Evolutionary conservation across 1,139 yeast species (phyloP), one percentile per base, ranked within the genome.

Genomic region (Candida labiduridarum): DNA sequence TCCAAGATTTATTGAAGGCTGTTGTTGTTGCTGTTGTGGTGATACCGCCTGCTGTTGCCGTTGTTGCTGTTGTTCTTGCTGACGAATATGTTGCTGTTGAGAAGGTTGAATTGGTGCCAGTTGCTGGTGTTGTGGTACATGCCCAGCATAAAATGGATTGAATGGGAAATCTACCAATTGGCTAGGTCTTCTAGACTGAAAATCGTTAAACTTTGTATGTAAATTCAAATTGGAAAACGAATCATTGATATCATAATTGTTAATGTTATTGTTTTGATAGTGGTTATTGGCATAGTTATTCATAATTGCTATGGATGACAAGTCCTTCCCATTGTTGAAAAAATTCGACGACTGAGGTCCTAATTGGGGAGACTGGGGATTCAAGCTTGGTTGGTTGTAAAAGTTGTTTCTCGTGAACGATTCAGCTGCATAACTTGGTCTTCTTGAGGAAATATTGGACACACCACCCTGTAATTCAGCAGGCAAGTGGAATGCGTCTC

Each of bases 361-460:
- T 29, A 49, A 16, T 38, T 50, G 53, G 10, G 52, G 51, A 10
- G 55, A 45, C 27, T 50, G 56, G 11, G 40, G 52, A 48, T 36
- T 44, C n/a, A 29, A 35, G 22, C 18, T 40, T 30, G 50, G 49
- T 51, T 52, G 50, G 41, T 52, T 44, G 49, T 45, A 44, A 46
- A 49, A 40, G 29, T 56, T 51, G 46, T 71, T 68, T 47, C 83
- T 66, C 6, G 82, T 79, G 56, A 77, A 76, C 12, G 80, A 71
- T 59, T 84, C 89, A 8, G 88, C 88, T 6, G 87, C 83, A 58
- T 80, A 83, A 52, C 83, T 76, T 31, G 88, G 88, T 63, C 89
- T 73, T 64, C 89, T 73, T 9, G 85, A 79, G 27, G 82, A 79
- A 41, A 84, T 83, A 51, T 75, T 82, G 14, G 83, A 82, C 2